Evolutionary conservation across 2,329 filamentous ascomycete species (phyloP).

Genomic region (Aureobasidium sp.): DNA sequence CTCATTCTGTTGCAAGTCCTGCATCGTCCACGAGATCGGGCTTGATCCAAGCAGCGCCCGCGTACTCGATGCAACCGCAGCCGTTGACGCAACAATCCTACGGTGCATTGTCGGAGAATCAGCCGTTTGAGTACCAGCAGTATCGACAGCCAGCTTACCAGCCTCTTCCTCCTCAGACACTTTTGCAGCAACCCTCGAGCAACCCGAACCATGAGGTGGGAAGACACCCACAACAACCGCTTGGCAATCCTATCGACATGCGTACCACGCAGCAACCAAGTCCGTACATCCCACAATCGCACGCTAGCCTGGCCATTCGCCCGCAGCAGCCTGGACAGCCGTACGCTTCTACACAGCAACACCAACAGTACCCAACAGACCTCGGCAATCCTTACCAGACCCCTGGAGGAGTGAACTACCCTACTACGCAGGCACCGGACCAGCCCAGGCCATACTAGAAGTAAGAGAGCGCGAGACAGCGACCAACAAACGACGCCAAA

Average conservation of each 20-base stretch:
- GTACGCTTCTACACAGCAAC: neutral
- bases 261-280: neutral
- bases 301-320: neutral
- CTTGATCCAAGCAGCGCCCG: neutral
- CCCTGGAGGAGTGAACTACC: neutral
- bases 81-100: neutral
- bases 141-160: neutral
- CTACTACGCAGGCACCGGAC: neutral
- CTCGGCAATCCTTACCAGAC: neutral
- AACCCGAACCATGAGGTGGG: neutral
- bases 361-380: neutral
- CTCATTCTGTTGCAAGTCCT: neutral
- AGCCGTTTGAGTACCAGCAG: neutral
- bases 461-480: neutral
- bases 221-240: neutral
- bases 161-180: neutral
- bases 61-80: neutral
- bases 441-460: neutral
- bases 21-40: conserved; percentile 1
- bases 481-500: neutral
- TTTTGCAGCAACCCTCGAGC: conserved; percentile 2
- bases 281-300: neutral
- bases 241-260: neutral
- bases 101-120: neutral
- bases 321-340: conserved; percentile 6